Base-by-base conservation (phyloP, 1,139 yeast species). In the Blastobotrys serpentis region DNA sequence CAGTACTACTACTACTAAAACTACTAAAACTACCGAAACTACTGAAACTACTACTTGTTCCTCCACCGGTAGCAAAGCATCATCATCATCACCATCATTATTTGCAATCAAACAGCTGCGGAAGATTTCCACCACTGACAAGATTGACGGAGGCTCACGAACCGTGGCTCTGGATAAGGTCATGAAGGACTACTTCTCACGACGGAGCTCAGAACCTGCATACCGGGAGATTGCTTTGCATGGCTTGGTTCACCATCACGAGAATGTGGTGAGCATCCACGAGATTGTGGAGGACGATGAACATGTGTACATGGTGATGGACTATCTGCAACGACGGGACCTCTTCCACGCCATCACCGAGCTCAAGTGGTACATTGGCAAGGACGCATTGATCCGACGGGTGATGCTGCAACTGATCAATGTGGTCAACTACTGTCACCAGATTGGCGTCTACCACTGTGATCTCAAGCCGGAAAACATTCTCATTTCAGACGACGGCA, bases 381-480 rank as follows among this genome's bases (percentile, higher is more conserved):
- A 76, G 48, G 80, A 80, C 34, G 67, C 64, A 38, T 66, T 83
- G 56, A 81, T 86, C 71, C 85, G 84, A 61, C 76, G 78, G 48
- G 86, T 86, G 38, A 86, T 88, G 64, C 65, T 82, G 23, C 96
- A 89, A 65, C 70, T 89, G 44, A 70, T 87, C 16, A 87, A 84
- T 52, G 95, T 83, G 1, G 73, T 89, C 29, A 74, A 76, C 40
- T 83, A 80, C 66, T 85, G 95, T 61, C 87, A 84, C 58, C 70
- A 75, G 10, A 70, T 74, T 38, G 79, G 81, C 32, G 78, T 89
- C 11, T 89, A 78, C 61, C 97, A 89, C 64, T 89, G 97, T 66
- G 97, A 89, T 65, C 75, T 89, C 58, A 88, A 89, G 67, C 97
- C 97, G 1, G 97, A 89, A 66, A 89, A 89, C 64, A 78, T 89